Base-by-base conservation (phyloP, 495 filamentous ascomycete species). In the Lineolata rhizophorae region DNA sequence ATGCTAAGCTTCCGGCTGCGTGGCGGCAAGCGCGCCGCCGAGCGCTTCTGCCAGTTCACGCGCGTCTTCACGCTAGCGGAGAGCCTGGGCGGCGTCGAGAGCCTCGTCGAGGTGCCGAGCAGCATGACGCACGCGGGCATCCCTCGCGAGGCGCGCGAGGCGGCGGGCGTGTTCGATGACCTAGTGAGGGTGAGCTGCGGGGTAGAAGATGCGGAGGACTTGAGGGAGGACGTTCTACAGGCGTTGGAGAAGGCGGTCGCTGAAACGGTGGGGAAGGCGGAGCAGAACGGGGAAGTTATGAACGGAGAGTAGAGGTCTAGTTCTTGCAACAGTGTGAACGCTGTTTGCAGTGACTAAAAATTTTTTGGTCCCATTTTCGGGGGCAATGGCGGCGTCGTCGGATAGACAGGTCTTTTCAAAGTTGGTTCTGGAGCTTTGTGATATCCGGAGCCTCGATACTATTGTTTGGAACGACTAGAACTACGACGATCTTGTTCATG, bases 61-160 rank as follows among this genome's bases (percentile, higher is more conserved):
- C 68, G 68, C 41, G 68, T 99, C 48, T 95, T 90, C 58, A 93
- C 82, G 2, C 60, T 99, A 13, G 87, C 87, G 2, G 87, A 99
- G 65, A 78, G 70, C 32, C 57, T 99, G 17, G 87, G 87, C 35
- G 87, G 87, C 32, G 76, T 99, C 18, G 87, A 99, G 65, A 74
- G 65, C 47, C 56, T 99, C 39, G 76, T 79, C 40, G 87, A 99
- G 56, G 67, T 95, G 11, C 87, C 87, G 1, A 69, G 76, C 24
- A 74, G 65, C 50, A 99, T 99, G 87, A 99, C 87, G 13, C 87
- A 99, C 56, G 72, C 78, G 18, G 90, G 85, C 28, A 99, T 99
- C 41, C 87, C 87, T 16, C 64, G 64, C 50, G 82, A 79, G 27
- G 67, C 85, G 57, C 67, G 87, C 29, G 87, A 97, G 60, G 75